phyloP scores from a whole-genome alignment of 1,139 yeast genomes.

The Saccharomycopsis hybrid region DNA sequence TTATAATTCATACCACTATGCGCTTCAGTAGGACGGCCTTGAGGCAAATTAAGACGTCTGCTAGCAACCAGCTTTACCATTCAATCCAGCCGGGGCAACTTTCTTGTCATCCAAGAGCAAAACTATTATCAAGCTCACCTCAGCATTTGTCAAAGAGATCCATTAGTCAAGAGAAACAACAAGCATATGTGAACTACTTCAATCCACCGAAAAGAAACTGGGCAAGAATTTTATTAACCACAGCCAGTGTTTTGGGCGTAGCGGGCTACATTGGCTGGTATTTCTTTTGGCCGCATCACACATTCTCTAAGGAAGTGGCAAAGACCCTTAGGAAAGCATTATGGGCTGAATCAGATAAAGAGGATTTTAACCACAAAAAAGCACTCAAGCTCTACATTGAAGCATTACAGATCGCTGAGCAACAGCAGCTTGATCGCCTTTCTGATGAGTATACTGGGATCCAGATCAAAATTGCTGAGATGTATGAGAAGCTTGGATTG shows the following conservation, averaged over 20 bases:
- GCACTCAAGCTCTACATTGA: conserved; percentile 67
- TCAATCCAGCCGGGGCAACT: too few relatives aligned
- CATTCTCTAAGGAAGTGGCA: conserved; percentile 58
- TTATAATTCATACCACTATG: too few relatives aligned
- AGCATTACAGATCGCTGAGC: conserved; percentile 41
- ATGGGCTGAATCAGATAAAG: conserved; percentile 76
- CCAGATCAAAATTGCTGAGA: conserved; percentile 78
- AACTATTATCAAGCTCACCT: background rate
- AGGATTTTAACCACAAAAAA: conserved; percentile 49
- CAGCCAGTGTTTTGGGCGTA: conserved; percentile 31
- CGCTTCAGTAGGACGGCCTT: too few relatives aligned
- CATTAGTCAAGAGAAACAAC: conserved; percentile 2
- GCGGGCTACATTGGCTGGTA: conserved; percentile 49
- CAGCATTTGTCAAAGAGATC: background rate
- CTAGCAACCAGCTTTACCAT: too few relatives aligned
- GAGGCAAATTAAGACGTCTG: too few relatives aligned
- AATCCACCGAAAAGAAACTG: conserved; percentile 23
- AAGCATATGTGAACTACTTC: conserved; percentile 15
- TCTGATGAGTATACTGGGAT: conserved; percentile 78
- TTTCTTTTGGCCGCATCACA: conserved; percentile 54
- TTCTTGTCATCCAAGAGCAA: too few relatives aligned
- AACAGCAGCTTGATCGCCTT: conserved; percentile 43
- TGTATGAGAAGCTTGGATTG: conserved; percentile 66
- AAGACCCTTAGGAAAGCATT: conserved; percentile 63
- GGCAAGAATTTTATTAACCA: conserved; percentile 22